A percentile compares a stretch with the other conserved stretches of the same genome.
Evolutionary conservation across 192 early-diverging fungal species (phyloP).

Genomic region (Podila minutissima): DNA sequence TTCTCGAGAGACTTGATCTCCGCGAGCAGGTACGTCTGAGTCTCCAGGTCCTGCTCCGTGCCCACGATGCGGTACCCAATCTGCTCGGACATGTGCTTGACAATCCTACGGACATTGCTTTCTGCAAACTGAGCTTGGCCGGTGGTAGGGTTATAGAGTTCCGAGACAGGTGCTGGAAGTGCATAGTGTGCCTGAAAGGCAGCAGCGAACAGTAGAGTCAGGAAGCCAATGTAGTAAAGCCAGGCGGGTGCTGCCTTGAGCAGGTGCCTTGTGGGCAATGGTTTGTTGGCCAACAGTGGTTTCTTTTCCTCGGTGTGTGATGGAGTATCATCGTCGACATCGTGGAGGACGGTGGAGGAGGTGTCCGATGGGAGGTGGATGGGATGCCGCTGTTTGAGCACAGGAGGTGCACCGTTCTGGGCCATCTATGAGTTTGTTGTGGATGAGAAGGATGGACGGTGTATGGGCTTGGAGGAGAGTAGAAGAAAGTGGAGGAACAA

Average conservation of each 20-base stretch:
- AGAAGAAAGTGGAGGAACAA: background rate
- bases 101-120: slow-evolving; percentile 57
- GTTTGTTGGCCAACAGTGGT: background rate
- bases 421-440: slow-evolving; percentile 2
- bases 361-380: background rate
- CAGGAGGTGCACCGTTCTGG: background rate
- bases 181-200: slow-evolving; percentile 28
- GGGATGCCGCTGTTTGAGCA: slow-evolving; percentile 25
- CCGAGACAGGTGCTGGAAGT: slow-evolving; percentile 24
- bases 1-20: slow-evolving; percentile 20
- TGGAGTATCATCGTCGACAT: background rate
- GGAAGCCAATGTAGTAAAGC: slow-evolving; percentile 14
- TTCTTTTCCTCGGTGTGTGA: background rate
- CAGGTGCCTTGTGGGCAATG: background rate
- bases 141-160: slow-evolving; percentile 21
- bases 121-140: slow-evolving; percentile 67
- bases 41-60: slow-evolving; percentile 43
- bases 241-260: background rate
- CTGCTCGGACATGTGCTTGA: slow-evolving; percentile 58
- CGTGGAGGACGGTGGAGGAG: background rate
- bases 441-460: background rate
- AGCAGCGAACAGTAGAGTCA: slow-evolving; percentile 4
- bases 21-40: slow-evolving; percentile 20
- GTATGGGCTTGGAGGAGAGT: background rate
- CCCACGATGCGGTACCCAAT: slow-evolving; percentile 71